Conservation (phyloP, 2,329 filamentous ascomycete species). For the Xylaria multiplex region DNA sequence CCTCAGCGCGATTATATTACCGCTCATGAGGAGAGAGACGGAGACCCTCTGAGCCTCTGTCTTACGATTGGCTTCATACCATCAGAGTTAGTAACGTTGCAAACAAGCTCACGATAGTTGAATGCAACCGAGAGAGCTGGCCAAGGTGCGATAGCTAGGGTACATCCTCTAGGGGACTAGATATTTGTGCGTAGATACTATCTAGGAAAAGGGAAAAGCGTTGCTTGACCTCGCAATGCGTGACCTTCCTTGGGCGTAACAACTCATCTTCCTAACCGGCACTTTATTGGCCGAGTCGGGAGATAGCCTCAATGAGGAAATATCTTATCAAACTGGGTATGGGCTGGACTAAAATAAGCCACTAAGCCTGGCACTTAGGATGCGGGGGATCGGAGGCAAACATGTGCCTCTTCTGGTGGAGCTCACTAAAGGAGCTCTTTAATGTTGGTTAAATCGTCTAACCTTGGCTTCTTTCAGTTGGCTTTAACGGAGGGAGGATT, state of each 20-base stretch:
- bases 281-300: constrained; percentile 37
- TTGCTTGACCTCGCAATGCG: constrained; percentile 20
- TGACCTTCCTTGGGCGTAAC: constrained; percentile 36
- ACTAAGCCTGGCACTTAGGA: constrained; percentile 31
- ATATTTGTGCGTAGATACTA: constrained; percentile 14
- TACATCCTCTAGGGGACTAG: neutral
- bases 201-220: neutral
- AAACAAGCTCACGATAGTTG: constrained; percentile 26
- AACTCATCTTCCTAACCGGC: constrained; percentile 31
- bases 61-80: constrained; percentile 16
- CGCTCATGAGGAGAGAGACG: neutral
- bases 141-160: constrained; percentile 9
- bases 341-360: constrained; percentile 30
- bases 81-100: constrained; percentile 36
- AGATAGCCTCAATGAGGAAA: constrained; percentile 43
- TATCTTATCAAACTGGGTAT: constrained; percentile 42
- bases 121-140: constrained; percentile 32
- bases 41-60: neutral
- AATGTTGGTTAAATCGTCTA: constrained; percentile 15
- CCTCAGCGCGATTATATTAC: constrained; percentile 15
- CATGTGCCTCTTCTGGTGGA: constrained; percentile 17
- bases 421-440: constrained; percentile 4
- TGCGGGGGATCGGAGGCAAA: constrained; percentile 33
- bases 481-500: neutral
- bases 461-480: constrained; percentile 17